phyloP scores from a whole-genome alignment of 2,329 filamentous ascomycete species.

The Zarea fungicola region DNA sequence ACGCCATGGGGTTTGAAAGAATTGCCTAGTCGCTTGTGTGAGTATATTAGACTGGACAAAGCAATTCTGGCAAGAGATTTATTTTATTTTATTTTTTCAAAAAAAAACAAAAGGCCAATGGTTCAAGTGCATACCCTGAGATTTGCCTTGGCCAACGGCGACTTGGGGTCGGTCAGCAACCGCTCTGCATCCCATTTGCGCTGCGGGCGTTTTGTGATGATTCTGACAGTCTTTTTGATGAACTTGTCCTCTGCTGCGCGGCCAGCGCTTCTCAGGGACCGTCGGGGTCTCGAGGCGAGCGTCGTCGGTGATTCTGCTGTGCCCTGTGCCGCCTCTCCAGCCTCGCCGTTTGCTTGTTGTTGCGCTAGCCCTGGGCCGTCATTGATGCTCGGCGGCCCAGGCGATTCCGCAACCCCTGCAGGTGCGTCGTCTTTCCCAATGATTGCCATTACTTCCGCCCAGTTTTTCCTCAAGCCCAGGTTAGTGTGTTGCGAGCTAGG shows the following conservation, averaged over 20 bases:
- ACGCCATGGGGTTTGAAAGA: constrained; percentile 33
- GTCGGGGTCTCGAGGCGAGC: not conserved
- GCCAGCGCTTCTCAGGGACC: not conserved
- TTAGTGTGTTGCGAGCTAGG: too few species aligned
- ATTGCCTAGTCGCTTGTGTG: constrained; percentile 31
- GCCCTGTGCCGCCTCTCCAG: too few species aligned
- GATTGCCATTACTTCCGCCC: too few species aligned
- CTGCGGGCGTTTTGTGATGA: constrained; percentile 15
- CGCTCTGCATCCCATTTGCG: constrained; percentile 31
- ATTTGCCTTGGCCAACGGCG: constrained; percentile 34
- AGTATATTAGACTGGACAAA: too few species aligned
- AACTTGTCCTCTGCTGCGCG: constrained; percentile 14
- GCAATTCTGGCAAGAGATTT: too few species aligned
- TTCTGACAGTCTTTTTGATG: constrained; percentile 22
- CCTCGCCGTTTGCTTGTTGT: too few species aligned
- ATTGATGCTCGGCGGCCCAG: too few species aligned
- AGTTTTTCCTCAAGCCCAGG: too few species aligned
- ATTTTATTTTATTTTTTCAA: not conserved
- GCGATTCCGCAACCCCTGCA: too few species aligned
- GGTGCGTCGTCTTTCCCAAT: too few species aligned
- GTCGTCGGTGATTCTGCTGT: not conserved
- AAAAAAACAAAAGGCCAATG: not conserved
- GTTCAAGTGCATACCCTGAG: constrained; percentile 26
- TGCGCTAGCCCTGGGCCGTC: too few species aligned
- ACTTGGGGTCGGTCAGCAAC: constrained; percentile 32